Evolutionary conservation across 371 early-diverging fungal genomes (phyloP).

Genomic region (Agmasoma carcini): DNA sequence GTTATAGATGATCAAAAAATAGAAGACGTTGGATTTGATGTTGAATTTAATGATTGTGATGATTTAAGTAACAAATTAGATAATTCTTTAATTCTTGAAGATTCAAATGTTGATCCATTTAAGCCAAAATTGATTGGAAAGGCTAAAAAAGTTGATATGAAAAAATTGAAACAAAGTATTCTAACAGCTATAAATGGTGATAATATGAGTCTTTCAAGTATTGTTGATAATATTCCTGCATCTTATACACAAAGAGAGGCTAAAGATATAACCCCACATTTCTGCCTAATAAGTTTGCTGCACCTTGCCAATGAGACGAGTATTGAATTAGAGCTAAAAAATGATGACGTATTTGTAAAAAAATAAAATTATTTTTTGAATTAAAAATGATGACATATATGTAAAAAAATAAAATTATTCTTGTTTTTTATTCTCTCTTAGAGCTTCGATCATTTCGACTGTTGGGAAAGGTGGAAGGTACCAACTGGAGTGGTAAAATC

Average conservation of each 20-base stretch:
- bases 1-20: not conserved
- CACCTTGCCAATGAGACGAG: conserved; percentile 53
- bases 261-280: conserved; percentile 51
- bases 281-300: conserved; percentile 51
- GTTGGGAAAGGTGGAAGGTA: not conserved
- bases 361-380: conserved; percentile 1
- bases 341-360: conserved; percentile 7
- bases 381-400: not conserved
- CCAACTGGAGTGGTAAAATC: not conserved
- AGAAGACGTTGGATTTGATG: not conserved
- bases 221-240: conserved; percentile 16
- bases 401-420: not conserved
- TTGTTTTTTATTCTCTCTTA: not conserved
- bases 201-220: not conserved
- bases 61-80: not conserved
- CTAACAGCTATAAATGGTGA: conserved; percentile 1
- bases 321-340: not conserved
- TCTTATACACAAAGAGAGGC: conserved; percentile 27
- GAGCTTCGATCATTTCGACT: not conserved
- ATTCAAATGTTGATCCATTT: not conserved
- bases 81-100: conserved; percentile 9
- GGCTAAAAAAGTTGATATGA: conserved; percentile 45
- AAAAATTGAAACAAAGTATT: conserved; percentile 37
- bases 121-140: conserved; percentile 14
- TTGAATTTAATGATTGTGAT: not conserved